Conservation (phyloP, 495 filamentous ascomycete species). For the Viridothelium virens region DNA sequence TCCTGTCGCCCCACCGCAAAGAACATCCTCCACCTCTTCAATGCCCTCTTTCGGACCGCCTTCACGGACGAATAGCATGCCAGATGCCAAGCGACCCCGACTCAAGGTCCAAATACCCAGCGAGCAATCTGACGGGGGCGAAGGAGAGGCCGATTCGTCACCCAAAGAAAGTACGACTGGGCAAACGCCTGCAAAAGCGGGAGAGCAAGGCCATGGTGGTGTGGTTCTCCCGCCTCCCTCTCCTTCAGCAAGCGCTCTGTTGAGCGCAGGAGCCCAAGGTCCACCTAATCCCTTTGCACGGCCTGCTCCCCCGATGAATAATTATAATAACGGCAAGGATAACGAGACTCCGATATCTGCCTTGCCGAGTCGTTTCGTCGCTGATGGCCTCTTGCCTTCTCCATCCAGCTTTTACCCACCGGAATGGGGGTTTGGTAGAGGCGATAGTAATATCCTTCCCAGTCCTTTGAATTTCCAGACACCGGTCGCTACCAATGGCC, state of each 20-base stretch:
- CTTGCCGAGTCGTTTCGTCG: slow-evolving; percentile 82
- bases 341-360: slow-evolving; percentile 98
- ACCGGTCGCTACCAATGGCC: slow-evolving; percentile 57
- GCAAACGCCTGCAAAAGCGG: slow-evolving; percentile 42
- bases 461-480: slow-evolving; percentile 89
- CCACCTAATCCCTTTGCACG: slow-evolving; percentile 94
- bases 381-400: slow-evolving; percentile 73
- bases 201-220: slow-evolving; percentile 47
- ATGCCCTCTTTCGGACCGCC: slow-evolving; percentile 45
- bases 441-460: slow-evolving; percentile 72
- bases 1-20: slow-evolving; percentile 14
- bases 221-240: slow-evolving; percentile 90
- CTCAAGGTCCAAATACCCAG: slow-evolving; percentile 92
- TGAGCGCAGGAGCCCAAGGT: slow-evolving; percentile 86
- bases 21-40: slow-evolving; percentile 30
- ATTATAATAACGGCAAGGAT: slow-evolving; percentile 57
- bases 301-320: slow-evolving; percentile 57
- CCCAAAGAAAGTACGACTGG: slow-evolving; percentile 59
- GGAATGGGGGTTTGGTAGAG: slow-evolving; percentile 70
- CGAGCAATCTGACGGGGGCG: slow-evolving; percentile 69
- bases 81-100: slow-evolving; percentile 60
- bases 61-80: slow-evolving; percentile 63
- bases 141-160: slow-evolving; percentile 66
- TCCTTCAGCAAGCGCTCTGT: slow-evolving; percentile 71
- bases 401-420: slow-evolving; percentile 79